Evolutionary conservation across 768 basidiomycete genomes (phyloP), one percentile per base, ranked within the genome.

Genomic region (Gautieria morchelliformis): DNA sequence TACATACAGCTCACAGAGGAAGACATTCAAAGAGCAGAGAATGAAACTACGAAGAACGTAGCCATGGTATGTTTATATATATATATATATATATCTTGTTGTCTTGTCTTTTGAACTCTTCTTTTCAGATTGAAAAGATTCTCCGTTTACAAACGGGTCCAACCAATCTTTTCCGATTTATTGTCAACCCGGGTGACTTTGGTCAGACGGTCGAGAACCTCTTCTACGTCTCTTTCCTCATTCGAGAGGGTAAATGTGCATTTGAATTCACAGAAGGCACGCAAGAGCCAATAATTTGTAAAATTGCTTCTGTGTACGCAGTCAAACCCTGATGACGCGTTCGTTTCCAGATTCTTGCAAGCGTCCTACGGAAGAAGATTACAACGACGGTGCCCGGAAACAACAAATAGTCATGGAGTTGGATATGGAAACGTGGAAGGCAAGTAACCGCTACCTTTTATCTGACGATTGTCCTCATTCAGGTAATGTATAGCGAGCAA

Each of bases 201-300:
- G 87, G 85, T 0, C 95, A 99, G 67, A 91, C 89, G 0, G 92
- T 98, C 14, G 96, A 99, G 71, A 99, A 99, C 67, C 75, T 95
- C 22, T 98, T 99, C 68, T 93, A 96, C 65, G 77, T 95, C 2
- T 92, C 91, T 0, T 98, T 99, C 72, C 77, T 96, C 60, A 88
- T 96, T 47, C 80, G 88, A 32, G 89, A 94, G 61, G 92, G 87
- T 2, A 80, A 82, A 64, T 89, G 84, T 58, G 85, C 85, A 11
- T 74, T 90, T 30, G 86, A 92, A 61, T 77, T 79, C 6, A 73
- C 78, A 33, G 74, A 81, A 8, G 75, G 86, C 0, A 68, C 69
- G 27, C 87, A 84, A 0, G 84, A 89, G 63, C 86, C 90, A 7
- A 67, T 84, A 19, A 81, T 94, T 48, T 85, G 91, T 92, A 66